These are phyloP conservation scores for Zoysia matrella DNA, from an alignment of 202 grass and related monocot species.

Conservation along the genomic window DNA sequence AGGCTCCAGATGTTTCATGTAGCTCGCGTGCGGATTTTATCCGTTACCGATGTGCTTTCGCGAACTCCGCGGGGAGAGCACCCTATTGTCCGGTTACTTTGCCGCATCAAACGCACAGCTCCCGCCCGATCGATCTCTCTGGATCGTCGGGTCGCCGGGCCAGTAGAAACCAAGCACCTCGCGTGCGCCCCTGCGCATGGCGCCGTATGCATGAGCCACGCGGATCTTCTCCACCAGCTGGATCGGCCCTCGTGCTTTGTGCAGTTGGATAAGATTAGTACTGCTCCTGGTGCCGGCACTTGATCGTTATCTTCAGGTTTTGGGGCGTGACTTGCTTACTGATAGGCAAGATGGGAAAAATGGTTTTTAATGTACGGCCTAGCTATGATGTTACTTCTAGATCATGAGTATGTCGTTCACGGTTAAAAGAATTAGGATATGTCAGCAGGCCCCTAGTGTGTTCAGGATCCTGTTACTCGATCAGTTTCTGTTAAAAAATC, in stretches of 20 bases:
- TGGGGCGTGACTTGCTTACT: not conserved
- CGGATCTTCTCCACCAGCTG: not conserved
- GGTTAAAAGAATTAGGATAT: not conserved
- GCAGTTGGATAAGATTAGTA: slow-evolving; percentile 5
- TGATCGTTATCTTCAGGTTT: not conserved
- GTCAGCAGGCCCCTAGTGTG: not conserved
- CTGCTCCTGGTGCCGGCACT: not conserved
- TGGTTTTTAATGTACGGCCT: slow-evolving; percentile 35
- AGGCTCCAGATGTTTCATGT: not conserved
- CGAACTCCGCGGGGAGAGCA: not conserved
- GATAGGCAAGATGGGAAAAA: not conserved
- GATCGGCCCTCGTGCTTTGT: slow-evolving; percentile 1
- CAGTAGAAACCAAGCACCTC: not conserved
- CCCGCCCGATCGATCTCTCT: slow-evolving; percentile 14
- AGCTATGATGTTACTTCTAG: slow-evolving; percentile 6
- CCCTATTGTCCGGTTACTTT: slow-evolving; percentile 6
- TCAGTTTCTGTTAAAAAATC: too few species aligned
- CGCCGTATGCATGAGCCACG: slow-evolving; percentile 17
- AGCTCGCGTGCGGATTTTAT: not conserved
- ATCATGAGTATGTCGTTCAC: slow-evolving; percentile 9
- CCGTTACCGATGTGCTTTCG: not conserved
- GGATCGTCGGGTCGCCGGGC: slow-evolving; percentile 17
- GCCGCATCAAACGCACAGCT: not conserved
- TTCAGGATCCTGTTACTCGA: too few species aligned
- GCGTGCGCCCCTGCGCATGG: not conserved